Evolutionary conservation across 2,329 filamentous ascomycete genomes (phyloP), one percentile per base, ranked within the genome.

Genomic region (Colletotrichum liriopes): DNA sequence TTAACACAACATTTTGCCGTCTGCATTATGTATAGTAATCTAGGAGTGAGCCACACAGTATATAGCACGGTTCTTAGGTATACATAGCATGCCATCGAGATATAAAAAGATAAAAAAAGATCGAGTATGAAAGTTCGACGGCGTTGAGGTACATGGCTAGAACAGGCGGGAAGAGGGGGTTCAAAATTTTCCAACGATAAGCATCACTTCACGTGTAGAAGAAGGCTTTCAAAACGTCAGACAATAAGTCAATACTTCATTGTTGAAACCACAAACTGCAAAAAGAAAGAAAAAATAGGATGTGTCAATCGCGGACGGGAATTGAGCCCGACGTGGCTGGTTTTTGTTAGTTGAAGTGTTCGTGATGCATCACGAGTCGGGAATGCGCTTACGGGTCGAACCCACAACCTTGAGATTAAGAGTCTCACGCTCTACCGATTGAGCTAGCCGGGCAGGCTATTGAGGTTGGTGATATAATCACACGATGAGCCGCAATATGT

Each of bases 371-470:
- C n/a, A 35, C 1, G 49, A 11, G 26, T 29, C 26, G 20, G 47
- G 23, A 4, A 2, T 29, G 49, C 26, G 49, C 61, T 64, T 64
- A 64, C 61, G 72, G 72, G 70, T 86, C 85, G 85, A 88, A 89
- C 87, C 84, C 84, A 83, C 85, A 87, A 83, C 85, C 85, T 87
- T 86, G 84, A 87, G 86, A 86, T 87, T 89, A 88, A 89, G 90
- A 92, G 90, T 91, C 90, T 91, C 87, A 91, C 90, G 90, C 90
- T 92, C 90, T 92, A 91, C 88, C 88, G 88, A 90, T 90, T 91
- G 88, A 90, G 88, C 88, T 90, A 91, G 85, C 86, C 86, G 84
- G 86, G 86, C 69, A 72, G 65, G 52, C 41, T 56, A 18, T 59
- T 37, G 9, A 26, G n/a, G 49, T 32, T 45, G 32, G 59, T 64